These are phyloP conservation scores for Xylariaceae sp. DNA, from an alignment of 2,329 filamentous ascomycete species.

Conservation along the genomic window DNA sequence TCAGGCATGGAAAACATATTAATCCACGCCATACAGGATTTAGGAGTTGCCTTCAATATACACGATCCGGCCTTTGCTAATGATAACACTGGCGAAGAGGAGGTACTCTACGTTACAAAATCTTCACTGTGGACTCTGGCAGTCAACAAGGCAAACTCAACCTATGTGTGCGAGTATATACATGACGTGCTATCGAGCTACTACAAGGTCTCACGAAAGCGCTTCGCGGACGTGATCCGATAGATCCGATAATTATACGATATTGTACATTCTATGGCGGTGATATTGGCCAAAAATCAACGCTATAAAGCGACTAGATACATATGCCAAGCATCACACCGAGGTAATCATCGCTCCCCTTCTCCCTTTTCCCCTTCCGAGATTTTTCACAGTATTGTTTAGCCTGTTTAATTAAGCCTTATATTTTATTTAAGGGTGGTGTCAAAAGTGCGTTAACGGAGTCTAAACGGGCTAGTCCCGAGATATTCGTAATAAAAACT, in stretches of 20 bases:
- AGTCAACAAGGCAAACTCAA: no score
- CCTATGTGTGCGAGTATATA: constrained; percentile 50
- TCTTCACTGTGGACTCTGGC: no score
- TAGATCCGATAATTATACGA: no score
- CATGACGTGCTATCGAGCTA: constrained; percentile 57
- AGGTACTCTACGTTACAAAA: no score
- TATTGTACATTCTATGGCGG: constrained; percentile 12
- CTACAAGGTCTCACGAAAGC: constrained; percentile 57
- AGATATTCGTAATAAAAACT: constrained; percentile 17
- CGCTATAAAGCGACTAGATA: constrained; percentile 25
- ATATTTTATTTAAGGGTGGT: constrained; percentile 17
- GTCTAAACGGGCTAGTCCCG: constrained; percentile 20
- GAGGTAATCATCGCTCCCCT: constrained; percentile 9
- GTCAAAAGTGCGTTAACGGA: constrained; percentile 23
- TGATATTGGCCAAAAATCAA: constrained; percentile 28
- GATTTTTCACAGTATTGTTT: background rate
- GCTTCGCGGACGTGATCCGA: constrained; percentile 59
- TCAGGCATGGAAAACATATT: no score
- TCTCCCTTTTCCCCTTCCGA: background rate
- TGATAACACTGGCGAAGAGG: no score
- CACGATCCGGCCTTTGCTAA: no score
- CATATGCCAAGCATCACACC: constrained; percentile 24
- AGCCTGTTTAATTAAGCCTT: constrained; percentile 19
- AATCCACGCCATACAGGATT: no score
- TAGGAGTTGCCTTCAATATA: no score